A percentile compares a stretch with the other conserved stretches of the same genome.
Evolutionary conservation across 208 protist species (phyloP).

Genomic region (Lotmaria passim): DNA sequence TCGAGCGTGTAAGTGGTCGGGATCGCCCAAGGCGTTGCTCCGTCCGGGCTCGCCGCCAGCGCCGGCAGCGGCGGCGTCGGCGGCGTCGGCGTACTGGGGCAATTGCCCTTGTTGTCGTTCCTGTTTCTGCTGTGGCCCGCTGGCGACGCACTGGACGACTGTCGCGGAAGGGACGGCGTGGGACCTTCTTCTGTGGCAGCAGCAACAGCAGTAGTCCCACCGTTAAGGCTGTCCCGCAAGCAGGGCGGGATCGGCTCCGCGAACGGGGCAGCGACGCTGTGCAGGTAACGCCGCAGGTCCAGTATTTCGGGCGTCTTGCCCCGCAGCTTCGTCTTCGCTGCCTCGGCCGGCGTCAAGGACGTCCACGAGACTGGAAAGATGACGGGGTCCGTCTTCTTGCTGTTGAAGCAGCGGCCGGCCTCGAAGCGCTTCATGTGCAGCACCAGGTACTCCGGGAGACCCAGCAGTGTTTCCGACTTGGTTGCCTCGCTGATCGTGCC

Average conservation of each 20-base stretch:
- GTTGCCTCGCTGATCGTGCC: conserved; percentile 69
- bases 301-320: conserved; percentile 52
- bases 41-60: conserved; percentile 4
- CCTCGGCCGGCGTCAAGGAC: conserved; percentile 27
- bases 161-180: not conserved
- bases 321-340: conserved; percentile 6
- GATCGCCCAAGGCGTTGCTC: conserved; percentile 16
- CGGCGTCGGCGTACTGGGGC: not conserved
- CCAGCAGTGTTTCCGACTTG: conserved; percentile 72
- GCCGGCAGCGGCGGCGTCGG: not conserved
- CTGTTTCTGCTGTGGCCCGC: not conserved
- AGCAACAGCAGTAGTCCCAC: not conserved
- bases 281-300: conserved; percentile 65
- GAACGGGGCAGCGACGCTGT: conserved; percentile 40
- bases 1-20: conserved; percentile 82
- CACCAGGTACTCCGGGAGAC: conserved; percentile 82
- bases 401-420: conserved; percentile 66
- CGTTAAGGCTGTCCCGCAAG: not conserved
- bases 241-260: conserved; percentile 30
- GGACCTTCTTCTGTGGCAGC: not conserved
- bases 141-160: not conserved
- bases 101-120: not conserved
- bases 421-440: conserved; percentile 92
- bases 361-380: conserved; percentile 82
- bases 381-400: conserved; percentile 84